phyloP scores from a whole-genome alignment of 495 filamentous ascomycete species.

The Daldinia concentrica region DNA sequence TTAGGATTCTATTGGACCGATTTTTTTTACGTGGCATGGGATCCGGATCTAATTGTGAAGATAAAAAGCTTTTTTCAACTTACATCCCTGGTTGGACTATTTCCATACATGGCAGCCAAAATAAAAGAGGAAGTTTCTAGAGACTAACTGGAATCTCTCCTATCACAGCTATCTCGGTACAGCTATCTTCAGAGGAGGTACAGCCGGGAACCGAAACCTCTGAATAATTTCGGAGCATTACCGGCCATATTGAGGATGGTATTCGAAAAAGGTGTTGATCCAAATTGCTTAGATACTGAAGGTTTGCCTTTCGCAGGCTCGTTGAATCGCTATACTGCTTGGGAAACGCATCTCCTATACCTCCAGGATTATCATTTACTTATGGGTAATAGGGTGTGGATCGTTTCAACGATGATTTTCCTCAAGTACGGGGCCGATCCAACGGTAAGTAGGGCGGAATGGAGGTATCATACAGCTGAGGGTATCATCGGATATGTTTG shows the following conservation, averaged over 20 bases:
- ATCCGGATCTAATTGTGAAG: neutral
- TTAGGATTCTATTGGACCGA: too few relatives aligned
- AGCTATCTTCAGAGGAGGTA: too few relatives aligned
- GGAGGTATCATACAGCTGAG: too few relatives aligned
- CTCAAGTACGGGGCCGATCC: neutral
- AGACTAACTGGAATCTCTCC: neutral
- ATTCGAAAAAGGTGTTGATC: neutral
- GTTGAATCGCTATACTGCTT: neutral
- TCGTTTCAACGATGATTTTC: neutral
- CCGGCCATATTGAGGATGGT: neutral
- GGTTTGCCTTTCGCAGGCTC: neutral
- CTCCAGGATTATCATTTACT: too few relatives aligned
- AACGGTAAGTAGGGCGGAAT: neutral
- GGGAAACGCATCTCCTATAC: neutral
- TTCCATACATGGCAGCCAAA: neutral
- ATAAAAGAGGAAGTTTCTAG: neutral
- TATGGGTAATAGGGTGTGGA: neutral
- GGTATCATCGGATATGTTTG: too few relatives aligned
- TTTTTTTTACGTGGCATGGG: too few relatives aligned
- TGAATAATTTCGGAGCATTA: too few relatives aligned
- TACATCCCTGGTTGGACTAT: neutral
- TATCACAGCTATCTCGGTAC: neutral
- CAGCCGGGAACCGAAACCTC: too few relatives aligned
- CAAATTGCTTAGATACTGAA: neutral
- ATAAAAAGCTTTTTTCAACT: neutral